Evolutionary conservation across 306 rosid genomes (phyloP).

Genomic region (Prunus armeniaca): DNA sequence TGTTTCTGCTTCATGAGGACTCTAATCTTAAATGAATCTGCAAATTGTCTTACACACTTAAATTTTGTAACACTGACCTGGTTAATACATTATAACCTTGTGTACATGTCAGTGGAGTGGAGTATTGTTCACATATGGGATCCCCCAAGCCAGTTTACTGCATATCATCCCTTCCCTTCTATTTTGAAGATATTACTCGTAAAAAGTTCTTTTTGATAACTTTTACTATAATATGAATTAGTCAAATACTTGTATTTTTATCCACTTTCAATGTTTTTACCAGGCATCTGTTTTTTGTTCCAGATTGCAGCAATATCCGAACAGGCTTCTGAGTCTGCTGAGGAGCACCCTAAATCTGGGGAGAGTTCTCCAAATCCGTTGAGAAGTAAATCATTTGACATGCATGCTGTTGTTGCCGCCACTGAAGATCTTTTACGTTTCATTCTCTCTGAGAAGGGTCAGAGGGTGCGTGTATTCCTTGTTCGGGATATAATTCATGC

Average conservation of each 20-base stretch:
- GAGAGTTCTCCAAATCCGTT: conserved; percentile 47
- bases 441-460: conserved; percentile 83
- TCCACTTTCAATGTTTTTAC: neutral
- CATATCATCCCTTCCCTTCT: neutral
- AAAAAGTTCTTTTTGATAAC: neutral
- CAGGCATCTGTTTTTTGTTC: conserved; percentile 33
- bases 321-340: conserved; percentile 72
- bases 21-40: neutral
- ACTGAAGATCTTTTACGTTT: conserved; percentile 81
- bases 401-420: conserved; percentile 81
- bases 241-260: neutral
- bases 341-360: conserved; percentile 39
- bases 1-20: neutral
- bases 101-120: neutral
- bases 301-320: conserved; percentile 94
- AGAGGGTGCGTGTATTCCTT: conserved; percentile 83
- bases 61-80: neutral
- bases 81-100: too few species aligned
- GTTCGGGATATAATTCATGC: conserved; percentile 70
- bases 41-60: neutral
- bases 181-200: neutral
- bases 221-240: neutral
- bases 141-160: neutral
- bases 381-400: conserved; percentile 80
- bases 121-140: neutral